phyloP scores from a whole-genome alignment of 2,329 filamentous ascomycete species.

The Hypomyces rosellus region DNA sequence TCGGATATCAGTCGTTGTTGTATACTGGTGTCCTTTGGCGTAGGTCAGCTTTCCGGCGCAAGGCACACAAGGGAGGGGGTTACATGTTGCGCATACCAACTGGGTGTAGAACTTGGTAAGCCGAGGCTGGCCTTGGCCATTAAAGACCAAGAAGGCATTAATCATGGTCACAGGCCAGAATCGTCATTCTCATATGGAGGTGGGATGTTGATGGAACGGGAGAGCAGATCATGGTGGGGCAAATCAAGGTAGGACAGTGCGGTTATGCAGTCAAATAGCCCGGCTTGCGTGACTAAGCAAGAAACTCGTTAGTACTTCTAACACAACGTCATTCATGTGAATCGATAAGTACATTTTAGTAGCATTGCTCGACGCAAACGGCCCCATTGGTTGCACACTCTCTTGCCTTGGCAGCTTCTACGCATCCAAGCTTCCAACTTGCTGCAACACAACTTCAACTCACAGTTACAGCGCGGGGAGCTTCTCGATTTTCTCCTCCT shows the following conservation, averaged over 20 bases:
- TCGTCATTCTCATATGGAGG: slow-evolving; percentile 15
- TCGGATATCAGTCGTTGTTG: slow-evolving; percentile 95
- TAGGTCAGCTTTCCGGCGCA: background rate
- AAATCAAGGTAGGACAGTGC: background rate
- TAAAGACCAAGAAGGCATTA: slow-evolving; percentile 97
- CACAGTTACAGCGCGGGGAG: background rate
- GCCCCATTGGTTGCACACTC: no score
- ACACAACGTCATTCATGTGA: no score
- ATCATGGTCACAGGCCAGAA: slow-evolving; percentile 60
- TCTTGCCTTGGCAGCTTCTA: no score
- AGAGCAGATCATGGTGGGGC: background rate
- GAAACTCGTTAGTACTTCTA: background rate
- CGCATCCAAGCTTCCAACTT: background rate
- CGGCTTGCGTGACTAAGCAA: slow-evolving; percentile 2
- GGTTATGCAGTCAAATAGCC: background rate
- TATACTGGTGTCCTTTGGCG: slow-evolving; percentile 79
- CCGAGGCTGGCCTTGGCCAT: slow-evolving; percentile 92
- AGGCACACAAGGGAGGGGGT: background rate
- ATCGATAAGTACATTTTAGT: no score
- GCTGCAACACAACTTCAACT: background rate
- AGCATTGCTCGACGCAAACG: no score
- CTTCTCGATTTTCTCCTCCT: background rate
- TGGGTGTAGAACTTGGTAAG: slow-evolving; percentile 99
- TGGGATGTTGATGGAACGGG: slow-evolving; percentile 6
- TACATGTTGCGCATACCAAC: slow-evolving; percentile 50